Evolutionary conservation across 768 basidiomycete genomes (phyloP).

Genomic region (Amanita muscaria): DNA sequence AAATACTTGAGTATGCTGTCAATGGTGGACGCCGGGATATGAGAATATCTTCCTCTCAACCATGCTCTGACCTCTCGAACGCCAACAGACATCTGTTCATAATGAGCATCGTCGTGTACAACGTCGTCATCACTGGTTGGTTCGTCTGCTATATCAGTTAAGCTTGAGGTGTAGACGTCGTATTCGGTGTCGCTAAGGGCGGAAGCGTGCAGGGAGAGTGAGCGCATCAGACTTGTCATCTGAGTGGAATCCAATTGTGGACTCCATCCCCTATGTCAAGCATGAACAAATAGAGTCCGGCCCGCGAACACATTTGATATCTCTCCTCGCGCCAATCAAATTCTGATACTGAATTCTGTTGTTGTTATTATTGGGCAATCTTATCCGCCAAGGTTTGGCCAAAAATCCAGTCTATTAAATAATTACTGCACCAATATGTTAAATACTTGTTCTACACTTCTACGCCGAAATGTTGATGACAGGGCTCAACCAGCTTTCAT

Average conservation of each 20-base stretch:
- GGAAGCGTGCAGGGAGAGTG: slow-evolving; percentile 60
- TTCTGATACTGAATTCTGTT: too few relatives aligned
- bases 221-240: slow-evolving; percentile 34
- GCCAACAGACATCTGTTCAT: slow-evolving; percentile 45
- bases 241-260: too few relatives aligned
- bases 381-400: too few relatives aligned
- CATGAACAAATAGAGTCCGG: too few relatives aligned
- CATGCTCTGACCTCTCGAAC: slow-evolving; percentile 66
- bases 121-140: background rate
- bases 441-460: too few relatives aligned
- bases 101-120: slow-evolving; percentile 39
- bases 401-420: too few relatives aligned
- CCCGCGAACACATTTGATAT: too few relatives aligned
- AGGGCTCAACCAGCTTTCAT: slow-evolving; percentile 39
- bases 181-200: slow-evolving; percentile 73
- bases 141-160: slow-evolving; percentile 40
- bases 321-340: too few relatives aligned
- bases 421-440: too few relatives aligned
- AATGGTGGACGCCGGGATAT: slow-evolving; percentile 40
- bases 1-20: slow-evolving; percentile 63
- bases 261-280: too few relatives aligned
- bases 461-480: slow-evolving; percentile 32
- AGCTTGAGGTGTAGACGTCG: slow-evolving; percentile 50
- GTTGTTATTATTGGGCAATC: too few relatives aligned
- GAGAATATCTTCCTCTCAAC: slow-evolving; percentile 62